These are phyloP conservation scores for Amanita rubescens DNA, from an alignment of 768 basidiomycete species.

Conservation along the genomic window DNA sequence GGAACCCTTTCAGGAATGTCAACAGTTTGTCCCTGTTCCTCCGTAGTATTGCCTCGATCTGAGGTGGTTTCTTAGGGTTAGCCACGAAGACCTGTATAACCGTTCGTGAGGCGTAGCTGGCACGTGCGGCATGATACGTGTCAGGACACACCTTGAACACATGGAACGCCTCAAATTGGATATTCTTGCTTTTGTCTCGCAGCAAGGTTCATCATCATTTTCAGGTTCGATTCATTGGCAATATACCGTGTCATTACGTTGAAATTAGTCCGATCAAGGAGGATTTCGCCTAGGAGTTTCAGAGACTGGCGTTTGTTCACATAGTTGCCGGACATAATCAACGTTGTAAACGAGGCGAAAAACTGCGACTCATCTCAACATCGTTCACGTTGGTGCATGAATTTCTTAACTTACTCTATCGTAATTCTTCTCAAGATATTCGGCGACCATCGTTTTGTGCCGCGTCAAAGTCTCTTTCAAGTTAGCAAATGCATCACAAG, in stretches of 20 bases:
- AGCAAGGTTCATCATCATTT: slow-evolving; percentile 99
- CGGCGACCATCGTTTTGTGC: slow-evolving; percentile 97
- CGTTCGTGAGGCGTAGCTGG: neutral
- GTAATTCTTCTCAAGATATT: slow-evolving; percentile 95
- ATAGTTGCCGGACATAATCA: slow-evolving; percentile 92
- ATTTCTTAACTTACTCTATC: slow-evolving; percentile 63
- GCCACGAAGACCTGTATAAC: slow-evolving; percentile 86
- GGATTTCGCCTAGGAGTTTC: slow-evolving; percentile 95
- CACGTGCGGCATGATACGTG: neutral
- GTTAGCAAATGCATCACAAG: slow-evolving; percentile 96
- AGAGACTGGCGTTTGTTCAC: slow-evolving; percentile 99
- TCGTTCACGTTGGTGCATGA: slow-evolving; percentile 4
- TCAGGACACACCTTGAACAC: slow-evolving; percentile 85
- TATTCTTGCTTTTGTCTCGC: slow-evolving; percentile 98
- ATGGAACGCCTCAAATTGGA: slow-evolving; percentile 99
- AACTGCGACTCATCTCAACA: slow-evolving; percentile 47
- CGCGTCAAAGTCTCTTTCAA: slow-evolving; percentile 95
- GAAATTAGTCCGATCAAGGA: slow-evolving; percentile 97
- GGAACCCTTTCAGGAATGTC: slow-evolving; percentile 85
- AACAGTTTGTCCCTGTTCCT: slow-evolving; percentile 94
- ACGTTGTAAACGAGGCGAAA: slow-evolving; percentile 89
- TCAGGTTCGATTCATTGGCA: slow-evolving; percentile 88
- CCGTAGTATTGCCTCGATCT: slow-evolving; percentile 85
- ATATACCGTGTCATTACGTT: slow-evolving; percentile 98
- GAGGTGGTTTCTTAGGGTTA: slow-evolving; percentile 97